A percentile compares a stretch with the other conserved stretches of the same genome.
Conservation (phyloP, 345 rosid genomes). For the Eucalyptus victrix region DNA sequence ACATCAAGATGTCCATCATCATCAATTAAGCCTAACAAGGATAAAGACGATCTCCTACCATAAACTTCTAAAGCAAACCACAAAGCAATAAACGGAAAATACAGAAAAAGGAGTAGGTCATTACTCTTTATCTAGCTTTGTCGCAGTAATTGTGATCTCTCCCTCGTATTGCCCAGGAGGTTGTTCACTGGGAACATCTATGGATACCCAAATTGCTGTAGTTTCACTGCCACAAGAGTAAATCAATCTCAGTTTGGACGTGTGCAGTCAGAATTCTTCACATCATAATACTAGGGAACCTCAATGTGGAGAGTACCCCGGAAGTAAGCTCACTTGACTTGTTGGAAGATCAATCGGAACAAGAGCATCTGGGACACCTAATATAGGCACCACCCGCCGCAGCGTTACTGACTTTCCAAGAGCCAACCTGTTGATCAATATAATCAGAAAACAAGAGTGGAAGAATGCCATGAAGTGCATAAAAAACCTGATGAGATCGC, state of each 20-base stretch:
- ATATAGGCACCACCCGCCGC: slow-evolving; percentile 61
- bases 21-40: background rate
- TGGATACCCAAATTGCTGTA: slow-evolving; percentile 75
- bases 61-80: background rate
- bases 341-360: slow-evolving; percentile 81
- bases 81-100: background rate
- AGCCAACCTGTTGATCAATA: slow-evolving; percentile 42
- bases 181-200: slow-evolving; percentile 80
- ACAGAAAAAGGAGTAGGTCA: background rate
- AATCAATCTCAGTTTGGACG: background rate
- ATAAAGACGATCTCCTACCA: background rate
- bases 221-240: slow-evolving; percentile 57
- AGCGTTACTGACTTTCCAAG: slow-evolving; percentile 66
- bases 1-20: background rate
- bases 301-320: slow-evolving; percentile 47
- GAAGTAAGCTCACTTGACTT: slow-evolving; percentile 59
- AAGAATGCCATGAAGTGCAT: background rate
- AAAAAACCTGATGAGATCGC: slow-evolving; percentile 1
- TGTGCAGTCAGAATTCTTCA: background rate
- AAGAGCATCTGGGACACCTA: slow-evolving; percentile 97
- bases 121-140: slow-evolving; percentile 58
- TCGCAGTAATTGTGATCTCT: slow-evolving; percentile 64
- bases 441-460: slow-evolving; percentile 1
- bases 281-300: background rate
- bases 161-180: slow-evolving; percentile 93